Conservation (phyloP, 192 early-diverging fungal species). For the Rhizoclosmatium sp. region DNA sequence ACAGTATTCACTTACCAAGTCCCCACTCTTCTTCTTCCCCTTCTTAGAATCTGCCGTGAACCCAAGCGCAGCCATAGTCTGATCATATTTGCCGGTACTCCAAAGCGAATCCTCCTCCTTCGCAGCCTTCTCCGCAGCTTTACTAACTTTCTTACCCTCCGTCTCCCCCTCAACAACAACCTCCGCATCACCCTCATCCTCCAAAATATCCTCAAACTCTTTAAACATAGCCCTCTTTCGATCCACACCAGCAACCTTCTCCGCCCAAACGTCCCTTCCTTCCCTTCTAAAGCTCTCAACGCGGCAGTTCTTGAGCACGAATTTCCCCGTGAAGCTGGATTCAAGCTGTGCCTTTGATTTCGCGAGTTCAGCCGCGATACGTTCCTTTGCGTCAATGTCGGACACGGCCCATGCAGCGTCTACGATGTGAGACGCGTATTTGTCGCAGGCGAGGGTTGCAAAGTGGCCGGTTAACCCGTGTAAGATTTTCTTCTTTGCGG, state of each 20-base stretch:
- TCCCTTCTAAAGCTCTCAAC: slow-evolving; percentile 76
- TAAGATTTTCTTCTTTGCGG: slow-evolving; percentile 74
- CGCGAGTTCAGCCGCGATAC: slow-evolving; percentile 77
- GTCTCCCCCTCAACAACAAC: slow-evolving; percentile 35
- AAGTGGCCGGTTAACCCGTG: slow-evolving; percentile 64
- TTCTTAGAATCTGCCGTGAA: slow-evolving; percentile 55
- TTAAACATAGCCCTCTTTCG: slow-evolving; percentile 81
- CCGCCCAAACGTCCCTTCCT: slow-evolving; percentile 79
- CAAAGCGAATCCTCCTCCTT: slow-evolving; percentile 43
- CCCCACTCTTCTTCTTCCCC: slow-evolving; percentile 49
- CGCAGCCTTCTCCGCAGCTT: neutral
- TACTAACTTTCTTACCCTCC: neutral
- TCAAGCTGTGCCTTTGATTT: slow-evolving; percentile 61
- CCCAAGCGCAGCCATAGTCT: slow-evolving; percentile 64
- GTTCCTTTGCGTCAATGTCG: slow-evolving; percentile 76
- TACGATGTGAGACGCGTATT: slow-evolving; percentile 81
- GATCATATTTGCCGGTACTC: slow-evolving; percentile 50
- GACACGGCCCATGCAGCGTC: slow-evolving; percentile 79
- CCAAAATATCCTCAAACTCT: slow-evolving; percentile 67
- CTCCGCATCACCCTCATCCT: slow-evolving; percentile 48
- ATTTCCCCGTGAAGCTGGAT: slow-evolving; percentile 73
- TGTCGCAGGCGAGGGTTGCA: slow-evolving; percentile 69
- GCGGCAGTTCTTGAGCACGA: slow-evolving; percentile 79
- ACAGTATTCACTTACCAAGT: neutral
- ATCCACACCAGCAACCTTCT: slow-evolving; percentile 74